phyloP scores from a whole-genome alignment of 1,284 basidiomycete species.

The Mycena sp. region DNA sequence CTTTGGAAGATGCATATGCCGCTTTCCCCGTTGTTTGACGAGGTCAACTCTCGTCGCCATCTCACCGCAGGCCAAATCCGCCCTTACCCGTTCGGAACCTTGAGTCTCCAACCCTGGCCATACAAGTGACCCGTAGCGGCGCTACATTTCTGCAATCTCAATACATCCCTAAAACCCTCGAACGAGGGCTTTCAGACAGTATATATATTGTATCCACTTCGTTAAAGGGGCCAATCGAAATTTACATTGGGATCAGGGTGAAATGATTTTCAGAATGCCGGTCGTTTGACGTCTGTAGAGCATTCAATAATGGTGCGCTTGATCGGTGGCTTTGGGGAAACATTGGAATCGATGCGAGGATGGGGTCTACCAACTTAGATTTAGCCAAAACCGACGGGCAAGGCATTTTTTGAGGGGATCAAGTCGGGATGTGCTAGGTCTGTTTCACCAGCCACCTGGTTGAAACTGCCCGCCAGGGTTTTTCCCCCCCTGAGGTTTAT shows the following conservation, averaged over 20 bases:
- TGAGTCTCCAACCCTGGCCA: no score
- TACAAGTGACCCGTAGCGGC: no score
- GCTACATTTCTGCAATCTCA: no score
- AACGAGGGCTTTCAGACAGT: no score
- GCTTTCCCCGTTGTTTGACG: no score
- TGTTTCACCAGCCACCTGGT: background rate
- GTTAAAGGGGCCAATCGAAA: background rate
- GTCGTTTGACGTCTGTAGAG: constrained; percentile 1
- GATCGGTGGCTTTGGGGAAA: background rate
- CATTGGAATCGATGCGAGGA: constrained; percentile 1
- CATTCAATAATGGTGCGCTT: constrained; percentile 1
- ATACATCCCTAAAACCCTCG: no score
- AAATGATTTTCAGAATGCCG: background rate
- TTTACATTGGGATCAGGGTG: background rate
- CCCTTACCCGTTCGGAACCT: no score
- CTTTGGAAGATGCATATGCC: no score
- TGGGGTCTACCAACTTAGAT: constrained; percentile 4
- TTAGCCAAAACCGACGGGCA: background rate
- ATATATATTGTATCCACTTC: background rate
- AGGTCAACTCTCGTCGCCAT: no score
- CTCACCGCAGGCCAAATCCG: no score
- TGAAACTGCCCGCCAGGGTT: background rate
- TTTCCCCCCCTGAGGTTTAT: background rate
- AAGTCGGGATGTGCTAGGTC: background rate
- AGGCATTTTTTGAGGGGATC: background rate